phyloP scores from a whole-genome alignment of 768 basidiomycete genomes.

The Suillus alpinus region DNA sequence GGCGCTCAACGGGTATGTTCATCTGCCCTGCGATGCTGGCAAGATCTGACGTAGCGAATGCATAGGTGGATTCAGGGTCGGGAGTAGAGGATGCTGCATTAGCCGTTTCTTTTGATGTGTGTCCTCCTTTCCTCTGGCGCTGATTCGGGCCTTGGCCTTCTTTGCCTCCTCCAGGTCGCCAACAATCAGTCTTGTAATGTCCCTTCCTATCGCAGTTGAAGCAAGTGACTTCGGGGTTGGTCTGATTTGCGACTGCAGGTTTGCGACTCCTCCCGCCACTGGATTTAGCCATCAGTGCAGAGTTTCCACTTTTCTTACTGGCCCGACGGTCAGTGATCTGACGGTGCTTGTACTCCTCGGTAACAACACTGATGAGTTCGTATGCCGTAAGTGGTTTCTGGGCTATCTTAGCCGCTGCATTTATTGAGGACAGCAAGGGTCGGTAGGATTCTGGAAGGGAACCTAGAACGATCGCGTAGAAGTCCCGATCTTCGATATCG shows the following conservation, averaged over 20 bases:
- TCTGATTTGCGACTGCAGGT: too few species aligned
- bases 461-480: constrained; percentile 19
- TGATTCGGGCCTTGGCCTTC: constrained; percentile 5
- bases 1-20: not conserved
- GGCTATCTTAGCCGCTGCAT: constrained; percentile 11
- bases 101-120: too few species aligned
- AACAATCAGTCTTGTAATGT: too few species aligned
- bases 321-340: not conserved
- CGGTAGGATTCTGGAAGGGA: constrained; percentile 24
- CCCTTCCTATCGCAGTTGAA: too few species aligned
- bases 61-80: not conserved
- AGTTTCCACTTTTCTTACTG: not conserved
- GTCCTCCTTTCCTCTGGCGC: not conserved
- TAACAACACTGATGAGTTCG: constrained; percentile 14
- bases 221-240: not conserved
- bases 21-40: not conserved
- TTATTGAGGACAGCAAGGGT: constrained; percentile 20
- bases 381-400: constrained; percentile 11
- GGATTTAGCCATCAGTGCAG: not conserved
- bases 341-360: constrained; percentile 16
- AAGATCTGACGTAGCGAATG: not conserved
- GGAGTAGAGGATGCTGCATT: too few species aligned
- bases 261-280: too few species aligned
- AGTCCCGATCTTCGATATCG: too few species aligned
- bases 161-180: not conserved